Evolutionary conservation across 352 stramenopile genomes (phyloP).

Genomic region (Phytophthora litchii): DNA sequence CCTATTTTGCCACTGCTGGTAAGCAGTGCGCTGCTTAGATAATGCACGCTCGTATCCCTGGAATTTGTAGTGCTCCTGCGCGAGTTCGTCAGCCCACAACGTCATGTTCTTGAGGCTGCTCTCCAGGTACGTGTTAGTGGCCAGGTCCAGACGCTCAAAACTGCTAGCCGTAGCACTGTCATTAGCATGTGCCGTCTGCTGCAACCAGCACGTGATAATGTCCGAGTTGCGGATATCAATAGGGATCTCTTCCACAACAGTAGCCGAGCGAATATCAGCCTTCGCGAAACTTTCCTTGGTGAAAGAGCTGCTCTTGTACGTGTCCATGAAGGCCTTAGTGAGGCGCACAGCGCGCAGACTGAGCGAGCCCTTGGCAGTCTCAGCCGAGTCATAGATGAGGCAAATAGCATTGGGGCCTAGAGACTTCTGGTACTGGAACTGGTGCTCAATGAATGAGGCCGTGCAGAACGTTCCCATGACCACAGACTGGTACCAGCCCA

Average conservation of each 20-base stretch:
- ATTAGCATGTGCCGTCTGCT: constrained; percentile 81
- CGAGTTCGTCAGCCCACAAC: constrained; percentile 97
- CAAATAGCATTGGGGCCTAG: constrained; percentile 97
- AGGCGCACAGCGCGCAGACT: constrained; percentile 96
- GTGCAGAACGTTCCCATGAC: constrained; percentile 97
- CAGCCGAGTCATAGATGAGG: constrained; percentile 97
- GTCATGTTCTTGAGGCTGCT: constrained; percentile 99
- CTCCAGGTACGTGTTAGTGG: constrained; percentile 95
- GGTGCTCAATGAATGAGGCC: constrained; percentile 93
- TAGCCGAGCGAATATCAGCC: constrained; percentile 81
- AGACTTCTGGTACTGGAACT: constrained; percentile 97
- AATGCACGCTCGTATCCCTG: constrained; percentile 89
- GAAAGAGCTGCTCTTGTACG: constrained; percentile 87
- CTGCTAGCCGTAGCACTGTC: constrained; percentile 73
- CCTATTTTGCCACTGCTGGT: constrained; percentile 87
- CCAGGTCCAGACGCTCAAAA: constrained; percentile 97
- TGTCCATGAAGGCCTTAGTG: constrained; percentile 93
- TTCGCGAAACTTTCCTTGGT: constrained; percentile 88
- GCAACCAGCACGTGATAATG: constrained; percentile 94
- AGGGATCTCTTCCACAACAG: constrained; percentile 96
- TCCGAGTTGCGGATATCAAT: constrained; percentile 96
- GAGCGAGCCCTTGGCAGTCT: constrained; percentile 94
- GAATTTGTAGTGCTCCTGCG: constrained; percentile 95
- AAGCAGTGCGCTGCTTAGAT: constrained; percentile 83
- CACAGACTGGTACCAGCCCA: constrained; percentile 99